phyloP scores from a whole-genome alignment of 306 rosid genomes.

The Pterocarpus santalinus region DNA sequence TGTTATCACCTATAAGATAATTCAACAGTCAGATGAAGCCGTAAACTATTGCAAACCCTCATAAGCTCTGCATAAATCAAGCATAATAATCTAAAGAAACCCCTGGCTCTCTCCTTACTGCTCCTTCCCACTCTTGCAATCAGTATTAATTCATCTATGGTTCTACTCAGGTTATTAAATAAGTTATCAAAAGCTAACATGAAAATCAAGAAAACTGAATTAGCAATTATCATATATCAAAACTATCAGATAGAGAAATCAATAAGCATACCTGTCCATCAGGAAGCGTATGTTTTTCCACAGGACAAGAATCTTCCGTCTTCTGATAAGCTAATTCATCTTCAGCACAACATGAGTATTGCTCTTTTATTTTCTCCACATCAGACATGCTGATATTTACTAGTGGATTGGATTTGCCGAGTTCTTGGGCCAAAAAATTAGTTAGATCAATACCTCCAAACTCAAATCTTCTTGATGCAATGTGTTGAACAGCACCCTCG shows the following conservation, averaged over 20 bases:
- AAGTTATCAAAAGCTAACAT: slow-evolving; percentile 31
- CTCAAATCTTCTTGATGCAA: slow-evolving; percentile 90
- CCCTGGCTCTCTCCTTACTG: neutral
- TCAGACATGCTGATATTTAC: slow-evolving; percentile 76
- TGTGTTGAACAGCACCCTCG: slow-evolving; percentile 98
- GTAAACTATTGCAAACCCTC: neutral
- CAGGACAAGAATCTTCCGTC: slow-evolving; percentile 62
- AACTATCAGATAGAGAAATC: slow-evolving; percentile 6
- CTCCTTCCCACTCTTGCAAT: slow-evolving; percentile 26
- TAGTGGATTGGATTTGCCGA: slow-evolving; percentile 75
- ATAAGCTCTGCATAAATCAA: slow-evolving; percentile 19
- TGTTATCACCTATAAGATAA: slow-evolving; percentile 74
- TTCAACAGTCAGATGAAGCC: slow-evolving; percentile 29
- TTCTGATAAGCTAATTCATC: slow-evolving; percentile 90
- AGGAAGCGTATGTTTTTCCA: slow-evolving; percentile 86
- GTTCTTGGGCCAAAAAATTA: slow-evolving; percentile 85
- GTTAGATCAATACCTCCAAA: slow-evolving; percentile 89
- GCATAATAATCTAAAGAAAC: slow-evolving; percentile 25
- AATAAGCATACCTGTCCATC: slow-evolving; percentile 88
- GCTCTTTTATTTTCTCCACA: slow-evolving; percentile 88
- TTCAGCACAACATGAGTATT: slow-evolving; percentile 83
- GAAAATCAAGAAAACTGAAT: slow-evolving; percentile 23
- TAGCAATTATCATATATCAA: slow-evolving; percentile 11
- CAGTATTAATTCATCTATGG: slow-evolving; percentile 6
- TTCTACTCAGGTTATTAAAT: slow-evolving; percentile 20